phyloP scores from a whole-genome alignment of 345 rosid species.

The Citrus medica region DNA sequence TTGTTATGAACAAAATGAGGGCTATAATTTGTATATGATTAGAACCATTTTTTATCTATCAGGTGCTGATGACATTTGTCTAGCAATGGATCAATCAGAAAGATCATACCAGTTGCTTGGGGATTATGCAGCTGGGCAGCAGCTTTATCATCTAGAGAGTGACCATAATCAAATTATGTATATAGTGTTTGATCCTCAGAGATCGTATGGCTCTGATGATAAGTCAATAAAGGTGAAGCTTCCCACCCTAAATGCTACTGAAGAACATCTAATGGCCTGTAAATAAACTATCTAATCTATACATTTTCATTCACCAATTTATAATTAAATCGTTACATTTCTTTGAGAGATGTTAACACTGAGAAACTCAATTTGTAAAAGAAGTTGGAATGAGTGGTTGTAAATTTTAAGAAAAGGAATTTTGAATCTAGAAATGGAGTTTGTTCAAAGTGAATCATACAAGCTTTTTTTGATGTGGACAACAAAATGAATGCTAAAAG shows the following conservation, averaged over 20 bases:
- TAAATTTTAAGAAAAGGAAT: not conserved
- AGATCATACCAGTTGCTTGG: slow-evolving; percentile 81
- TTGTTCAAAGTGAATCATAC: not conserved
- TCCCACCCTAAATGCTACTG: slow-evolving; percentile 46
- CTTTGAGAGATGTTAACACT: too few species aligned
- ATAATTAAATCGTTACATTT: too few species aligned
- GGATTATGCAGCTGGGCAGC: slow-evolving; percentile 77
- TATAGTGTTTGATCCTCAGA: slow-evolving; percentile 48
- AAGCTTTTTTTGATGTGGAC: not conserved
- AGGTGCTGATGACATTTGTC: slow-evolving; percentile 76
- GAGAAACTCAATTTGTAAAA: too few species aligned
- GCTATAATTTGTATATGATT: not conserved
- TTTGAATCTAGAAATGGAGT: not conserved
- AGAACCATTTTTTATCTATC: not conserved
- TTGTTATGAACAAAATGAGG: not conserved
- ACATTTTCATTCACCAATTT: too few species aligned
- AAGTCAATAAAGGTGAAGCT: slow-evolving; percentile 53
- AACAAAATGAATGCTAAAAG: not conserved
- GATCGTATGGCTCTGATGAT: slow-evolving; percentile 8
- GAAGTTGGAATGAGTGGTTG: too few species aligned
- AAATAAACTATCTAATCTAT: not conserved
- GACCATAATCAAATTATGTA: slow-evolving; percentile 25
- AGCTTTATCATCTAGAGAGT: slow-evolving; percentile 47
- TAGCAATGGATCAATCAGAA: slow-evolving; percentile 82
- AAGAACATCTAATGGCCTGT: slow-evolving; percentile 20